Percentiles rank a stretch among this genome's conserved stretches.
These are phyloP conservation scores for Schwanniomyces sp. DNA, from an alignment of 805 yeast species.

Conservation along the genomic window DNA sequence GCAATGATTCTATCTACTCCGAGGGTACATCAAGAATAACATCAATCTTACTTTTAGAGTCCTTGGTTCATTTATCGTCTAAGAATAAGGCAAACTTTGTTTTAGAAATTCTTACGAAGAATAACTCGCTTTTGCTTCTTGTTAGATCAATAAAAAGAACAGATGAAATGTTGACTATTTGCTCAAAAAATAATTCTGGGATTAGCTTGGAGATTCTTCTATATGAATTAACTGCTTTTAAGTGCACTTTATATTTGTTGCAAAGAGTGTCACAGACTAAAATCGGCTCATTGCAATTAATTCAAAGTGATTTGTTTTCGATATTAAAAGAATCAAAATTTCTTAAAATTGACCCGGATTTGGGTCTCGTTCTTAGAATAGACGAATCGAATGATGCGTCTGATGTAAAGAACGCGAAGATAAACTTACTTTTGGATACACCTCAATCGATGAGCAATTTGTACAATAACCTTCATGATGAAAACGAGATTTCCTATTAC, in stretches of 20 bases:
- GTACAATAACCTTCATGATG: slow-evolving; percentile 7
- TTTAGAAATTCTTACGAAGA: slow-evolving; percentile 58
- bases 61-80: slow-evolving; percentile 56
- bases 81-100: slow-evolving; percentile 55
- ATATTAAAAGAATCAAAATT: slow-evolving; percentile 57
- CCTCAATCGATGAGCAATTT: slow-evolving; percentile 37
- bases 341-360: slow-evolving; percentile 71
- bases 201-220: slow-evolving; percentile 54
- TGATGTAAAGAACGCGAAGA: slow-evolving; percentile 29
- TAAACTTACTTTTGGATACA: slow-evolving; percentile 53
- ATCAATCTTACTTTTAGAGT: slow-evolving; percentile 72
- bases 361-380: slow-evolving; percentile 57
- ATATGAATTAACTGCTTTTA: slow-evolving; percentile 77
- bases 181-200: slow-evolving; percentile 22
- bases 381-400: slow-evolving; percentile 16
- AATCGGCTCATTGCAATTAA: slow-evolving; percentile 71
- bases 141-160: slow-evolving; percentile 67
- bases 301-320: slow-evolving; percentile 72
- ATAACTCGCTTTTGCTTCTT: slow-evolving; percentile 63
- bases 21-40: slow-evolving; percentile 77
- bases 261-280: slow-evolving; percentile 75
- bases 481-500: slow-evolving; percentile 49
- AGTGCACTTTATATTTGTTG: slow-evolving; percentile 66
- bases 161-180: slow-evolving; percentile 56
- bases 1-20: slow-evolving; percentile 77